Base-by-base conservation (phyloP, 257 asterid species). In the Paulownia fortunei region DNA sequence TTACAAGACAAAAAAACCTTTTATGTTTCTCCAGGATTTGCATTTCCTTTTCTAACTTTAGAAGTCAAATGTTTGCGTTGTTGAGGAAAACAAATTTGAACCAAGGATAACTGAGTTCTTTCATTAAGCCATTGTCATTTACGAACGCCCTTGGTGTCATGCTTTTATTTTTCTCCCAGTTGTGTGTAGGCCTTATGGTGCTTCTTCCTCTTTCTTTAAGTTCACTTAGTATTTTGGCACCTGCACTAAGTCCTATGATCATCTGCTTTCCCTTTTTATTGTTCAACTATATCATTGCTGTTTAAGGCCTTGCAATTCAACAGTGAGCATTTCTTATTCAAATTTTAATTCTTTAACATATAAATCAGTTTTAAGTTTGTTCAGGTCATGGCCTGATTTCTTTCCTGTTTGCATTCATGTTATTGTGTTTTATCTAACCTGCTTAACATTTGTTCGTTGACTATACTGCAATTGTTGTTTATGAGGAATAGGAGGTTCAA, bases 401-500 rank as follows among this genome's bases (percentile, higher is more conserved):
- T 8, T 13, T 70, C 73, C 62, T 49, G 77, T 47, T 30, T 44
- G 10, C 3, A 19, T 4, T 13, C 23, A 46, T 41, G 27, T 13
- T 12, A 1, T 47, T 47, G 18, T 12, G 55, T 21, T 72, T n/a
- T 51, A 54, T 37, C 44, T 36, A 10, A 21, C 69, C 76, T 58
- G 72, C 71, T 44, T 10, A 59, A 36, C 23, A 69, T 42, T n/a
- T 37, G 23, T 37, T 41, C 15, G 27, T 58, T 49, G 41, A 26
- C 36, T 69, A 3, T 49, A 18, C 63, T 41, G 36, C 36, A 1
- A 30, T 30, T 41, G 37, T 67, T 67, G 21, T 18, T 32, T 37
- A 74, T 44, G 47, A 51, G 51, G 63, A 44, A 21, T 27, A 59
- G 26, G 44, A 66, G 8, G 39, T 68, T 69, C 27, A 77, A 68